Percentiles rank a stretch among this genome's conserved stretches.
Evolutionary conservation across 164 flowering plant genomes (phyloP).

Genomic region (Annona cherimola): DNA sequence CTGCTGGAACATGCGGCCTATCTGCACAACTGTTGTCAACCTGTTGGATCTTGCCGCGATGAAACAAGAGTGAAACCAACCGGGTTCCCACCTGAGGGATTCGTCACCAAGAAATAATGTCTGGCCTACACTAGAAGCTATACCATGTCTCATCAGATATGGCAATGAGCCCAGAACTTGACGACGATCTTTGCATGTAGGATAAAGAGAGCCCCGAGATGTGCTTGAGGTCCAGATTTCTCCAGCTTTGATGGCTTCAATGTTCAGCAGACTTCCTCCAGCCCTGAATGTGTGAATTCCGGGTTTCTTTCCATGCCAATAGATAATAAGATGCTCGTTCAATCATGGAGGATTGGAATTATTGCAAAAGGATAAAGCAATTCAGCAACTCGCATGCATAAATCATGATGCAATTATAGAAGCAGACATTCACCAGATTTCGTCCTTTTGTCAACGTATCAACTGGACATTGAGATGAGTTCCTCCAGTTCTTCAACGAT

Average conservation of each 20-base stretch:
- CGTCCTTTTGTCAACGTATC: not conserved
- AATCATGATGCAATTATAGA: not conserved
- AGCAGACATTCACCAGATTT: not conserved
- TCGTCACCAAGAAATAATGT: not conserved
- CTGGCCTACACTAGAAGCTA: not conserved
- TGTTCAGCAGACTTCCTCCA: not conserved
- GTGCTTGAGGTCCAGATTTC: not conserved
- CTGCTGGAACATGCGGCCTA: not conserved
- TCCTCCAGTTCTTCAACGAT: slow-evolving; percentile 72
- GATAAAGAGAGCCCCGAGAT: not conserved
- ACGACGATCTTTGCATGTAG: not conserved
- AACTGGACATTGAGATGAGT: slow-evolving; percentile 28
- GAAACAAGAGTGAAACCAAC: not conserved
- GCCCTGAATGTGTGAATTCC: not conserved
- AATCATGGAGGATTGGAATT: not conserved
- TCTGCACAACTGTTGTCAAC: not conserved
- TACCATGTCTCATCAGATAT: not conserved
- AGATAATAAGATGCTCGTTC: not conserved
- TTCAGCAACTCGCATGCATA: not conserved
- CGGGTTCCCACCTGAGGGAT: too few species aligned
- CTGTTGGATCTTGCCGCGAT: not conserved
- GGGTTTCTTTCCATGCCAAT: not conserved
- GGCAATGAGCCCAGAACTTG: not conserved
- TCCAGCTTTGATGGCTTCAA: not conserved
- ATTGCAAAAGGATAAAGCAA: not conserved